A percentile compares a stretch with the other conserved stretches of the same genome.
Conservation (phyloP, 2,329 filamentous ascomycete genomes). For the Paradendryphiella salina region DNA sequence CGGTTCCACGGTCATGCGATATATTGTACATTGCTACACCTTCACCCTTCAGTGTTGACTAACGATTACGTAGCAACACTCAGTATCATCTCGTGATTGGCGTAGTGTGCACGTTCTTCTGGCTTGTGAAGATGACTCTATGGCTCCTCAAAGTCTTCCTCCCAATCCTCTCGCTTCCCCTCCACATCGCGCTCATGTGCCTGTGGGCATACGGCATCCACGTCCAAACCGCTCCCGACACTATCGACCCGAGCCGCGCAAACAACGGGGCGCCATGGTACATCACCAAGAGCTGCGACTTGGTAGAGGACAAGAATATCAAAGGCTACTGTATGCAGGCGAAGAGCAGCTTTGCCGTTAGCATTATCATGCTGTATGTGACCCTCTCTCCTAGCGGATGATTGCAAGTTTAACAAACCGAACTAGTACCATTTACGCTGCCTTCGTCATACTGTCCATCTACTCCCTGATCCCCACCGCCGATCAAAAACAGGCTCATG, state of each 20-base stretch:
- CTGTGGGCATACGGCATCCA: conserved; percentile 69
- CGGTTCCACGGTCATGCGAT: no score
- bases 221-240: conserved; percentile 74
- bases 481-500: conserved; percentile 29
- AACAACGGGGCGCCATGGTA: conserved; percentile 73
- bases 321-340: conserved; percentile 66
- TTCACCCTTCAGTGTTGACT: background rate
- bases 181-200: conserved; percentile 61
- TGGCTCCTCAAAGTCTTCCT: conserved; percentile 73
- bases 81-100: conserved; percentile 77
- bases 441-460: conserved; percentile 62
- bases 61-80: conserved; percentile 61
- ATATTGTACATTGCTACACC: no score
- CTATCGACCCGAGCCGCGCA: conserved; percentile 65
- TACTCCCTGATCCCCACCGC: conserved; percentile 57
- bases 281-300: conserved; percentile 68
- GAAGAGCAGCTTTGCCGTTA: conserved; percentile 67
- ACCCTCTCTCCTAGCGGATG: background rate
- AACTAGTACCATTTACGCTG: conserved; percentile 61
- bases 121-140: conserved; percentile 69
- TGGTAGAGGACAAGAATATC: conserved; percentile 60
- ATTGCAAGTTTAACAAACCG: conserved; percentile 4
- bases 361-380: conserved; percentile 69
- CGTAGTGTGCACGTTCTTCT: conserved; percentile 74
- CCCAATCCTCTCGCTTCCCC: conserved; percentile 64